Percentiles rank a stretch among this genome's conserved stretches.
phyloP scores from a whole-genome alignment of 768 basidiomycete species.

The Pulveroboletus sp. region DNA sequence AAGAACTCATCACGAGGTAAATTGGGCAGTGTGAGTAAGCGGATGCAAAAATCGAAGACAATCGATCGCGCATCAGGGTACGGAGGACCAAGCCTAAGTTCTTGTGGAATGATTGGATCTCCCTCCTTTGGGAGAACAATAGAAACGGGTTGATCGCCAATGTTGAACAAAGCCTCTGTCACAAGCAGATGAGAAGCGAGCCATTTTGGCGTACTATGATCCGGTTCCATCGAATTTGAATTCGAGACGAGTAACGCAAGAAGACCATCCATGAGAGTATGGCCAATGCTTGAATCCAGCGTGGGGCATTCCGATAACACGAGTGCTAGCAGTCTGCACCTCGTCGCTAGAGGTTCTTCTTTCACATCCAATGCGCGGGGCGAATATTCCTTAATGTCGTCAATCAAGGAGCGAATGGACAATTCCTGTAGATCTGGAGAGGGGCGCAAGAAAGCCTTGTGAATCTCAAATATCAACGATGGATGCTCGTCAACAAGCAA shows the following conservation, averaged over 20 bases:
- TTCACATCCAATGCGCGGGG: slow-evolving; percentile 60
- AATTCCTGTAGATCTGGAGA: slow-evolving; percentile 54
- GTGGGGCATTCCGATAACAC: slow-evolving; percentile 72
- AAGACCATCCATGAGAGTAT: slow-evolving; percentile 63
- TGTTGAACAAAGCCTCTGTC: slow-evolving; percentile 74
- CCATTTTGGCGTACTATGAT: slow-evolving; percentile 75
- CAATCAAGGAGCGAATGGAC: slow-evolving; percentile 68
- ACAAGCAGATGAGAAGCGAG: slow-evolving; percentile 81
- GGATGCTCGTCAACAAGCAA: slow-evolving; percentile 81
- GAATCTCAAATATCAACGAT: slow-evolving; percentile 84
- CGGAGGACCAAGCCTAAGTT: slow-evolving; percentile 54
- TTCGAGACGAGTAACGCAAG: slow-evolving; percentile 62
- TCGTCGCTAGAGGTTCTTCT: slow-evolving; percentile 73
- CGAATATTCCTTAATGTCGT: slow-evolving; percentile 70
- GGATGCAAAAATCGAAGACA: slow-evolving; percentile 73
- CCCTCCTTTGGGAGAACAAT: slow-evolving; percentile 67
- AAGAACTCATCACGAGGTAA: slow-evolving; percentile 79
- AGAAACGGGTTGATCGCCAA: slow-evolving; percentile 65
- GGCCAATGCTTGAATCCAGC: slow-evolving; percentile 49
- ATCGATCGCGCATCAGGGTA: slow-evolving; percentile 57
- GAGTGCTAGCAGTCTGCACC: slow-evolving; percentile 82
- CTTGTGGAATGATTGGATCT: slow-evolving; percentile 51
- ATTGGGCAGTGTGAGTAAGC: slow-evolving; percentile 58
- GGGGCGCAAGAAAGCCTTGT: slow-evolving; percentile 71
- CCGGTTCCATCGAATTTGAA: slow-evolving; percentile 44